Evolutionary conservation across 768 basidiomycete genomes (phyloP), one percentile per base, ranked within the genome.

Genomic region (Suillus hirtellus): DNA sequence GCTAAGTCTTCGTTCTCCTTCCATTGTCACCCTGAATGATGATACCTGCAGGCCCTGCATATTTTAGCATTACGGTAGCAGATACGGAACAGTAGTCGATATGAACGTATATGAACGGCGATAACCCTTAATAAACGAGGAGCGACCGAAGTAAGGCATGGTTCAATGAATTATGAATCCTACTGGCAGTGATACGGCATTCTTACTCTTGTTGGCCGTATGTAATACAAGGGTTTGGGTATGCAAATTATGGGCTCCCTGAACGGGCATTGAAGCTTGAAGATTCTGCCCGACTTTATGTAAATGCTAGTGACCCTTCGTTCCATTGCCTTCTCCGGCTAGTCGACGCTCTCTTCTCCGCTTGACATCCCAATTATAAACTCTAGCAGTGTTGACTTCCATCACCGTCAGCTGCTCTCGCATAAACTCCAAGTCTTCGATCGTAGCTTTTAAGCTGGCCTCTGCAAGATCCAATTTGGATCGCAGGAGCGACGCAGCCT

Each of bases 331-430:
- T 59, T 78, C 80, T 59, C 81, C 82, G 61, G 70, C 71, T 67
- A 77, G 73, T 63, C 86, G 76, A 67, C 76, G 75, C 54, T 89
- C 89, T 73, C 92, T 78, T 73, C 94, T 80, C 67, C 89, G 78
- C 73, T 93, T 93, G 35, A 96, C 94, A 72, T 96, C 95, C 90
- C 92, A 96, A 72, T 99, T 99, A 73, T 96, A 98, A 60, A 96
- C 89, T 43, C 97, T 82, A 7, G 96, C 96, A 14, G 93, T 95
- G 72, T 99, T 99, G 44, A 88, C 87, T 72, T 99, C 96, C 92
- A 98, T 97, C 11, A 97, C 86, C 5, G 97, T 99, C 60, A 95
- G 82, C 75, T 99, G 97, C 72, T 99, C 97, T 59, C 94, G 81
- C 64, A 99, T 76, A 73, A 93, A 99, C 72, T 95, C 95, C 24